Base-by-base conservation (phyloP, 768 basidiomycete species). In the Rhizopogon salebrosus region DNA sequence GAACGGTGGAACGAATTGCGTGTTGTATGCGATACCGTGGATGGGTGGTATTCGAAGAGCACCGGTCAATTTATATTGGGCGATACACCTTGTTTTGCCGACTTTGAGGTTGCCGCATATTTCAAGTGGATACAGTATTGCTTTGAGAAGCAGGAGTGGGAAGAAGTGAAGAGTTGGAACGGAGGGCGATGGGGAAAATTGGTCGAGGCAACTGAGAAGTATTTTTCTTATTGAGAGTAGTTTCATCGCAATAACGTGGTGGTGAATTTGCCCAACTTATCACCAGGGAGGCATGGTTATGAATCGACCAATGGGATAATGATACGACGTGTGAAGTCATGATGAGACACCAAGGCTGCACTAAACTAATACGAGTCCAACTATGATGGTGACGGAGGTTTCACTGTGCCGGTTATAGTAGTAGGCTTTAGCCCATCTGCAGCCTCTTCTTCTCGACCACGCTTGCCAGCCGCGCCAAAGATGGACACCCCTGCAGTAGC, bases 381-480 rank as follows among this genome's bases (percentile, higher is more conserved):
- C n/a, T 51, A 36, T 51, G 52, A 26, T 31, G 31, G 31, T 24
- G 57, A 55, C 24, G 69, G 69, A 4, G 75, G 72, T 52, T 72
- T 67, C 10, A 26, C 43, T 23, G 54, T 59, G 31, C 76, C 75
- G 39, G 39, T 3, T 6, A 48, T 63, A 2, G 34, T 54, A 3
- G 80, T 79, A 43, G 82, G 80, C 62, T 85, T 87, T 49, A 85
- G 54, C 41, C 87, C 82, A 18, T 83, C 83, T 0, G n/a, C 64
- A 20, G 20, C 61, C 23, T 71, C 73, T 27, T 83, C 82, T 56
- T 89, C 86, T 38, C 85, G 75, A 31, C 80, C 75, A 24, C 86
- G 79, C 58, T 89, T 89, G 29, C 60, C 69, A 14, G 84, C 83
- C 5, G 85, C 85, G 31, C 85, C 85, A 59, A 81, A 76, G 41